Base-by-base conservation (phyloP, 331 rosid genomes). In the Pyrus hybrid region DNA sequence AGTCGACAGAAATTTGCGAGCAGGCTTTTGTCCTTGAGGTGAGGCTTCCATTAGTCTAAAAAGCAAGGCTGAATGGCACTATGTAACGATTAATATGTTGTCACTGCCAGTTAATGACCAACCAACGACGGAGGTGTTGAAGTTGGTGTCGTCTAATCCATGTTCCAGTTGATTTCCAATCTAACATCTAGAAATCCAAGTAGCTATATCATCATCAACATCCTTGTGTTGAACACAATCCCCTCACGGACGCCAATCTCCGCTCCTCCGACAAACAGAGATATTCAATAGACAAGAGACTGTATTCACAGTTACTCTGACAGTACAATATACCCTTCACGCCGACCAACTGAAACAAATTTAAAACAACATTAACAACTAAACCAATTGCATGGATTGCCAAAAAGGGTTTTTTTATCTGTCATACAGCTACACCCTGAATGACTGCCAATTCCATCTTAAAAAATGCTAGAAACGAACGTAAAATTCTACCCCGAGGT, bases 11-110 rank as follows among this genome's bases (percentile, higher is more conserved):
- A 20, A 63, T 77, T 85, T 91, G 68, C 90, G 92, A 73, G 84
- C 80, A 23, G 83, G 93, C 85, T 88, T 91, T 28, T 77, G 97
- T 65, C 86, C 87, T 76, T 83, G 95, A 22, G 86, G 85, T 28
- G 86, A 83, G 77, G 76, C 71, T 68, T 93, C 97, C 98, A 93
- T 91, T 64, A 78, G 72, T 72, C 23, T 51, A 33, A 26, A 72
- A 21, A 58, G 43, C 41, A 64, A 51, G 66, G 72, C 47, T 33
- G 51, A 5, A 60, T 69, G 43, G 35, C 47, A 26, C 70, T 37
- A 77, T 22, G 47, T 71, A 41, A 63, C 69, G 76, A 73, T 29
- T 58, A 49, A 71, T 57, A 23, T 66, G 75, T 77, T 61, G 53
- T 41, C 53, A 77, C 69, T 28, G 41, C 3, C 53, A 56, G 23